Evolutionary conservation across 2,329 filamentous ascomycete genomes (phyloP).

Genomic region (Plectosphaerella cucumerina): DNA sequence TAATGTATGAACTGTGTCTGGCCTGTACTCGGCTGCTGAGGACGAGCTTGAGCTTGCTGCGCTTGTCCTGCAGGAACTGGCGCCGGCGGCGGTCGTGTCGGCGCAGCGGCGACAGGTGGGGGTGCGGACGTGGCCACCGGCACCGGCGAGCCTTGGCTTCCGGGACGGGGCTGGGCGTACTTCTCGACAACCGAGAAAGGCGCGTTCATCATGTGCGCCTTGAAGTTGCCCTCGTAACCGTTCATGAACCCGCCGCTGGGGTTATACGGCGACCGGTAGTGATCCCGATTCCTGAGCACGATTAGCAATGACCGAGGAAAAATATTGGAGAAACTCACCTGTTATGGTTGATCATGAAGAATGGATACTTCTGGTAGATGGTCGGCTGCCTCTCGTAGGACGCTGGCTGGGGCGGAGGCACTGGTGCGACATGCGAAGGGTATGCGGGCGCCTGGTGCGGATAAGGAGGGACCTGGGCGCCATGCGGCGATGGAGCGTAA

Average conservation of each 20-base stretch:
- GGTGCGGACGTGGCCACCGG: no score
- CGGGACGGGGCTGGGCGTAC: not conserved
- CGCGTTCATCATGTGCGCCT: constrained; percentile 35
- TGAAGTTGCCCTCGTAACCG: constrained; percentile 51
- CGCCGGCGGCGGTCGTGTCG: no score
- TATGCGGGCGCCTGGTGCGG: no score
- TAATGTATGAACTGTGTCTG: no score
- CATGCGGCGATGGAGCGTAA: no score
- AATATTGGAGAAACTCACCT: constrained; percentile 32
- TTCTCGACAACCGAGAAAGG: not conserved
- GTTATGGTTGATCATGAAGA: constrained; percentile 58
- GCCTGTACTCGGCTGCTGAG: no score
- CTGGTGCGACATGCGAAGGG: no score
- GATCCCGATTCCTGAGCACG: constrained; percentile 42
- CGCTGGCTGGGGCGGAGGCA: not conserved
- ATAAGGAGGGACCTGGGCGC: no score
- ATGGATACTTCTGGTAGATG: constrained; percentile 49
- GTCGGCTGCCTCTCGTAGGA: not conserved
- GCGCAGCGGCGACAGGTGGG: no score
- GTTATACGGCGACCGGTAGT: constrained; percentile 58
- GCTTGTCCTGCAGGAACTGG: no score
- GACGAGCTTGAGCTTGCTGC: no score
- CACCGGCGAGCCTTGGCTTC: no score
- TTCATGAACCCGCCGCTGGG: constrained; percentile 56
- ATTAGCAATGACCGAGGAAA: constrained; percentile 11